Percentiles rank a stretch among this genome's conserved stretches.
Conservation (phyloP, 1,284 basidiomycete species). For the Microstroma glucosiphilum region DNA sequence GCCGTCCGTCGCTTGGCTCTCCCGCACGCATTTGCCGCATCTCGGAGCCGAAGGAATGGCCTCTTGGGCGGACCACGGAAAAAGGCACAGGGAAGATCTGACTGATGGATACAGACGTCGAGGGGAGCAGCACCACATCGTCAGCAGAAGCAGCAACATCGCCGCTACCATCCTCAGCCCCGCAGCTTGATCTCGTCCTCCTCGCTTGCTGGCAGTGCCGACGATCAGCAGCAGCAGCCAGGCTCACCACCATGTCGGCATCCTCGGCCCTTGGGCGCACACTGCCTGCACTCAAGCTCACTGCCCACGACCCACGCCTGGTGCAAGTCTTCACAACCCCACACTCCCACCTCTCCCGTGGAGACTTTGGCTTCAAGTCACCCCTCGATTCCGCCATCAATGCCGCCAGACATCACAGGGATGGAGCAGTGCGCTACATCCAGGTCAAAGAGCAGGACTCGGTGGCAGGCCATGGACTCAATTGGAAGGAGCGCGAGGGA, state of each 20-base stretch:
- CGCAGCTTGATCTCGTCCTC: too few relatives aligned
- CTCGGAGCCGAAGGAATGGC: too few relatives aligned
- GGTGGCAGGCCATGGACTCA: not conserved
- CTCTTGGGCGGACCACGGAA: too few relatives aligned
- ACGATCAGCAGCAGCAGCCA: too few relatives aligned
- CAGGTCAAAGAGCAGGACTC: constrained; percentile 1
- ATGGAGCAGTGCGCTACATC: not conserved
- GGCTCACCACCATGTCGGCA: not conserved
- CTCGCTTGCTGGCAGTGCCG: too few relatives aligned
- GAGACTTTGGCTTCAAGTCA: constrained; percentile 4
- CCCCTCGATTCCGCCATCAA: not conserved
- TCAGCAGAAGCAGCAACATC: too few relatives aligned
- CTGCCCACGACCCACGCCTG: constrained; percentile 4
- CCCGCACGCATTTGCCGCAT: too few relatives aligned
- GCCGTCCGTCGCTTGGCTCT: too few relatives aligned
- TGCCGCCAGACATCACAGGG: not conserved
- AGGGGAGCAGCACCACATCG: too few relatives aligned
- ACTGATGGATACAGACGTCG: too few relatives aligned
- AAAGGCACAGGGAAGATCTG: too few relatives aligned
- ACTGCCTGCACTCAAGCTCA: not conserved
- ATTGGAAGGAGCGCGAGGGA: constrained; percentile 2
- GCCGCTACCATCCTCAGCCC: too few relatives aligned
- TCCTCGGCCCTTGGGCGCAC: not conserved
- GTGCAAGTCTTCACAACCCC: constrained; percentile 3
- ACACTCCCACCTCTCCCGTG: not conserved